Percentiles rank a stretch among this genome's conserved stretches.
Evolutionary conservation across 805 yeast species (phyloP).

Genomic region (Suhomyces sp.): DNA sequence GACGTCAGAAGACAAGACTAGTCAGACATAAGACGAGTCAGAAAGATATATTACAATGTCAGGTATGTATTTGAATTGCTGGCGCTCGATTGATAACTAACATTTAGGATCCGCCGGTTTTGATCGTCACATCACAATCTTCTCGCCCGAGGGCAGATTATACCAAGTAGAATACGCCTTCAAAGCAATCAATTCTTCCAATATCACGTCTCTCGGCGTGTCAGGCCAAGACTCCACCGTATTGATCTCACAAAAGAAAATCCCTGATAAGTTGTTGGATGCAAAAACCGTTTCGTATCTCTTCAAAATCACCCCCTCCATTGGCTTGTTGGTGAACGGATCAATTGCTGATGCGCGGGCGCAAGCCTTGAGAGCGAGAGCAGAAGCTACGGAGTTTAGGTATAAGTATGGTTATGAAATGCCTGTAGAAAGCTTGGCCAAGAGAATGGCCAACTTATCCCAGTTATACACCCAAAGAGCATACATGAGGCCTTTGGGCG

Average conservation of each 20-base stretch:
- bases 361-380: conserved; percentile 82
- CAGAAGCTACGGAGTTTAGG: conserved; percentile 94
- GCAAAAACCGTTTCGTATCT: conserved; percentile 82
- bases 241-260: conserved; percentile 89
- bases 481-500: conserved; percentile 97
- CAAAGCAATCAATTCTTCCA: conserved; percentile 92
- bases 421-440: conserved; percentile 91
- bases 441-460: conserved; percentile 92
- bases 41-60: too few relatives aligned
- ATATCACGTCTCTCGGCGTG: conserved; percentile 83
- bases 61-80: not conserved
- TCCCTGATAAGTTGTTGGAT: conserved; percentile 91
- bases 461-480: conserved; percentile 97
- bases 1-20: too few relatives aligned
- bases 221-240: conserved; percentile 86
- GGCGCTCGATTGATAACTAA: not conserved
- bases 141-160: conserved; percentile 97
- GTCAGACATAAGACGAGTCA: too few relatives aligned
- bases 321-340: conserved; percentile 93
- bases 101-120: conserved; percentile 78
- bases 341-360: conserved; percentile 95
- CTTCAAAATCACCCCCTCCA: conserved; percentile 72
- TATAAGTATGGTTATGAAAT: conserved; percentile 95
- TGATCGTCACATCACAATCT: conserved; percentile 97
- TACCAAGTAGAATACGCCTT: conserved; percentile 98